Evolutionary conservation across 306 rosid genomes (phyloP).

Genomic region (Styphnolobium japonicum): DNA sequence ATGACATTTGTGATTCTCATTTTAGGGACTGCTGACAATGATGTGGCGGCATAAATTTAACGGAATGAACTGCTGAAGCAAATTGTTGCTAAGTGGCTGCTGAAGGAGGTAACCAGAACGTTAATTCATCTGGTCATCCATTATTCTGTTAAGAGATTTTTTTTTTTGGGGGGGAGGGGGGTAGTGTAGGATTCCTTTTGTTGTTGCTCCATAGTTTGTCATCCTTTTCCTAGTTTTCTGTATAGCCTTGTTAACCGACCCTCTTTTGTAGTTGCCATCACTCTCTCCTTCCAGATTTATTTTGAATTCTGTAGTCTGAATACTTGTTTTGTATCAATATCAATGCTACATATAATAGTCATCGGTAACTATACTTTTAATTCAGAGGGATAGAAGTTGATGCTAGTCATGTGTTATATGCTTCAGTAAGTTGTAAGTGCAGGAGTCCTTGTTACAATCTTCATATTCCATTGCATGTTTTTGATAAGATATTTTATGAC

Average conservation of each 20-base stretch:
- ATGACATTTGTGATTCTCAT: slow-evolving; percentile 27
- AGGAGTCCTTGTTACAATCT: not conserved
- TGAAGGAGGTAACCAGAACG: slow-evolving; percentile 55
- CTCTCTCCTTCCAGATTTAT: slow-evolving; percentile 31
- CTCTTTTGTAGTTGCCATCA: slow-evolving; percentile 35
- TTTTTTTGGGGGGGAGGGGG: not conserved
- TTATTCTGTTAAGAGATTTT: slow-evolving; percentile 27
- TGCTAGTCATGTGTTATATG: slow-evolving; percentile 16
- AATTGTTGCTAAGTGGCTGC: slow-evolving; percentile 22
- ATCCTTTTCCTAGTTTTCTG: slow-evolving; percentile 34
- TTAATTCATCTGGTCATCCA: slow-evolving; percentile 41
- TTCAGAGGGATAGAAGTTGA: slow-evolving; percentile 18
- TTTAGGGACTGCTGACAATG: slow-evolving; percentile 30
- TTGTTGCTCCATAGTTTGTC: slow-evolving; percentile 27
- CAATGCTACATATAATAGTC: slow-evolving; percentile 37
- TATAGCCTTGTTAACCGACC: slow-evolving; percentile 42
- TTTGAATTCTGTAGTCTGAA: slow-evolving; percentile 25
- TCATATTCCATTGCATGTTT: not conserved
- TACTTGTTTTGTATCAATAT: slow-evolving; percentile 25
- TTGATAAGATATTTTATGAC: not conserved
- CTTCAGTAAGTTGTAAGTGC: not conserved
- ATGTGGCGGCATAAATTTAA: slow-evolving; percentile 14
- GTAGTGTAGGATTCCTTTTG: slow-evolving; percentile 37
- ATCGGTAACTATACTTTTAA: slow-evolving; percentile 8
- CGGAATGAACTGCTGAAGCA: slow-evolving; percentile 18